Evolutionary conservation across 345 rosid genomes (phyloP).

Genomic region (Clarkia xantiana): DNA sequence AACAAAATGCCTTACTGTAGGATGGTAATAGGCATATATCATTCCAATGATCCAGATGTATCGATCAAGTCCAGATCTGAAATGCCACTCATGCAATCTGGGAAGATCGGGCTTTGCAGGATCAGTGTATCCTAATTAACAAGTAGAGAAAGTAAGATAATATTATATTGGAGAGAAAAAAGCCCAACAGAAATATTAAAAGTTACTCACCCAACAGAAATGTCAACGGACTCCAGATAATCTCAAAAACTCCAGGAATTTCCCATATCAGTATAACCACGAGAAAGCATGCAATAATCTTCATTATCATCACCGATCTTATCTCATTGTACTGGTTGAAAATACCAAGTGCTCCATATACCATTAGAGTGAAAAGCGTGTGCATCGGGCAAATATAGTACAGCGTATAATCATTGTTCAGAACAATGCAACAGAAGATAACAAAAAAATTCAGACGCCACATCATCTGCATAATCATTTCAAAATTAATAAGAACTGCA

Average conservation of each 20-base stretch:
- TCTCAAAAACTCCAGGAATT: slow-evolving; percentile 70
- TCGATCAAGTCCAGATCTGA: slow-evolving; percentile 98
- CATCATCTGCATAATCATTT: slow-evolving; percentile 75
- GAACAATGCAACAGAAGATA: slow-evolving; percentile 77
- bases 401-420: slow-evolving; percentile 87
- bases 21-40: slow-evolving; percentile 91
- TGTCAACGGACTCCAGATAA: slow-evolving; percentile 70
- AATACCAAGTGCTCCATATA: slow-evolving; percentile 84
- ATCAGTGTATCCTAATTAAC: slow-evolving; percentile 60
- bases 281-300: slow-evolving; percentile 73
- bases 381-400: slow-evolving; percentile 99
- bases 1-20: slow-evolving; percentile 40
- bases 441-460: slow-evolving; percentile 96
- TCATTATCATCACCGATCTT: slow-evolving; percentile 74
- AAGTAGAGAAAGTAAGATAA: not conserved
- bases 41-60: slow-evolving; percentile 93
- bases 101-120: slow-evolving; percentile 87
- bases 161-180: slow-evolving; percentile 2
- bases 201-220: slow-evolving; percentile 49
- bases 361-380: slow-evolving; percentile 90
- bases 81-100: slow-evolving; percentile 83
- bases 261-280: slow-evolving; percentile 88
- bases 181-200: not conserved
- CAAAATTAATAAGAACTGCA: slow-evolving; percentile 6
- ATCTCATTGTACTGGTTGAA: slow-evolving; percentile 74